Conservation (phyloP, 2,329 filamentous ascomycete species). For the Apiospora marii region DNA sequence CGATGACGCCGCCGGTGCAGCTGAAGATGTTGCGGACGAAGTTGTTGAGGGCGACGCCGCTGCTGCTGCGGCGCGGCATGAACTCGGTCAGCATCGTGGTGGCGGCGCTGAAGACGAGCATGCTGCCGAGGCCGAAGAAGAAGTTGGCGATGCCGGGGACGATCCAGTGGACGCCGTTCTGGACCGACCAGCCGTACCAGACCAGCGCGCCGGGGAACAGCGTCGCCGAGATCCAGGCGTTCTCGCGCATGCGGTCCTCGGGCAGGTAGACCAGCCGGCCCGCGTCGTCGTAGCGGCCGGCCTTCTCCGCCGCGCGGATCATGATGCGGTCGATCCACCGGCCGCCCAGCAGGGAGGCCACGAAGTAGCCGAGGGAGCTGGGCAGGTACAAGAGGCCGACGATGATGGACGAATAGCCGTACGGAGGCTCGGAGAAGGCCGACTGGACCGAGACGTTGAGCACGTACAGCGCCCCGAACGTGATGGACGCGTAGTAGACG, state of each 20-base stretch:
- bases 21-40: constrained; percentile 81
- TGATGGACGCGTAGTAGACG: constrained; percentile 77
- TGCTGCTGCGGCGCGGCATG: constrained; percentile 74
- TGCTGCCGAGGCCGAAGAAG: constrained; percentile 78
- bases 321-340: constrained; percentile 84
- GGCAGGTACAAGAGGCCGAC: constrained; percentile 83
- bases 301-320: constrained; percentile 75
- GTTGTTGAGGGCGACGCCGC: constrained; percentile 82
- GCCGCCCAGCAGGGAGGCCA: constrained; percentile 74
- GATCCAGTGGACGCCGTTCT: constrained; percentile 71
- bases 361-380: constrained; percentile 75
- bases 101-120: constrained; percentile 78
- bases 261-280: constrained; percentile 74
- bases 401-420: constrained; percentile 72
- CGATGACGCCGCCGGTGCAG: constrained; percentile 74
- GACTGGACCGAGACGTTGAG: constrained; percentile 80
- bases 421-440: constrained; percentile 71
- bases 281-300: constrained; percentile 70
- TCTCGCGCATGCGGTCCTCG: constrained; percentile 84
- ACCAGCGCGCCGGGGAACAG: constrained; percentile 76
- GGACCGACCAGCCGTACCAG: constrained; percentile 79
- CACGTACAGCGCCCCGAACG: constrained; percentile 78
- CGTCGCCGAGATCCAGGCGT: constrained; percentile 77
- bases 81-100: constrained; percentile 90
- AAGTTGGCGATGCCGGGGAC: constrained; percentile 72